Conservation (phyloP, 1,284 basidiomycete genomes). For the Polyporus tsugae region DNA sequence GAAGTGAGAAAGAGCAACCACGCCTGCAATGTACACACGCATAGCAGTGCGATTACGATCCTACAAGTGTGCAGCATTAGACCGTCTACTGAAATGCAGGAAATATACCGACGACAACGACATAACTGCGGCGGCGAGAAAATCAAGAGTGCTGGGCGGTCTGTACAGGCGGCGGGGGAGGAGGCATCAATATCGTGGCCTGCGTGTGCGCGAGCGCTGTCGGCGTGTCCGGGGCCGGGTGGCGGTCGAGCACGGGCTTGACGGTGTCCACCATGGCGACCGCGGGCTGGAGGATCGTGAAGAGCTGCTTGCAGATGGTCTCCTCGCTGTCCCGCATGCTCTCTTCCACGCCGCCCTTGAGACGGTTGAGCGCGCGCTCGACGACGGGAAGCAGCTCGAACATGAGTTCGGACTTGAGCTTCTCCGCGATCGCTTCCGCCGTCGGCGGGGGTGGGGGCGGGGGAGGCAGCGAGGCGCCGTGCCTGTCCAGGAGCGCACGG, state of each 20-base stretch:
- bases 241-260: conserved; percentile 18
- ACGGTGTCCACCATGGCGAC: conserved; percentile 20
- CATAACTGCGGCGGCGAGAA: not conserved
- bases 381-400: conserved; percentile 18
- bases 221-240: conserved; percentile 16
- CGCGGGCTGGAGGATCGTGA: conserved; percentile 16
- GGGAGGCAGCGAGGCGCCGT: conserved; percentile 10
- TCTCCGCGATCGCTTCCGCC: conserved; percentile 25
- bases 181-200: not conserved
- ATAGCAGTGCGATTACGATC: not conserved
- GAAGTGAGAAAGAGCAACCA: not conserved
- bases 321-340: conserved; percentile 24
- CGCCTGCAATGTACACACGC: not conserved
- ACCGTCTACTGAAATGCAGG: not conserved
- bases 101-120: not conserved
- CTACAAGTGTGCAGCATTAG: not conserved
- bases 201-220: conserved; percentile 14
- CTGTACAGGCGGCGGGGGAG: conserved; percentile 19
- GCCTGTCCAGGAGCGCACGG: conserved; percentile 8
- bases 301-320: conserved; percentile 26
- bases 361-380: conserved; percentile 13
- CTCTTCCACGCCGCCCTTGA: conserved; percentile 26
- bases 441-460: conserved; percentile 25
- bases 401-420: conserved; percentile 15
- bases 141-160: conserved; percentile 20